Conservation (phyloP, 176 grass and related monocot genomes). For the Ensete glaucum region DNA sequence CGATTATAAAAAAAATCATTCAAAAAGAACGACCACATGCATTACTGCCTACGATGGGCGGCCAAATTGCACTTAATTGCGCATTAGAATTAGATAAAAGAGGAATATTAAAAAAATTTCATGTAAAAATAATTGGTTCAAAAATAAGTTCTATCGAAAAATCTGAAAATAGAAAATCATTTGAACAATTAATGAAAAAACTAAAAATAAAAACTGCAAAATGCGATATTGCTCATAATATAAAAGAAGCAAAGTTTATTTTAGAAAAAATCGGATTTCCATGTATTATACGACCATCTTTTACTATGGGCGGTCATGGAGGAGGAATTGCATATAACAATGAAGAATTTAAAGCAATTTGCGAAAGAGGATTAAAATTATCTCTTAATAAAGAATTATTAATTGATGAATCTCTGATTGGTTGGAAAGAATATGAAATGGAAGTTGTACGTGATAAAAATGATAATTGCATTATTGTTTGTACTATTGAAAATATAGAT, state of each 20-base stretch:
- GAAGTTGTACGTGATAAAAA: slow-evolving; percentile 87
- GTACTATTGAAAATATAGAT: slow-evolving; percentile 89
- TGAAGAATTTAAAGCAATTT: slow-evolving; percentile 79
- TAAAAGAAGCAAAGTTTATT: slow-evolving; percentile 62
- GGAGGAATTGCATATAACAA: slow-evolving; percentile 82
- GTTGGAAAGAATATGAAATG: slow-evolving; percentile 94
- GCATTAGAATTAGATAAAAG: slow-evolving; percentile 61
- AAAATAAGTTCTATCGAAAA: slow-evolving; percentile 73
- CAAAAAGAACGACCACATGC: slow-evolving; percentile 60
- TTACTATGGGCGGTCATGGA: slow-evolving; percentile 72
- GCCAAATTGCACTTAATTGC: slow-evolving; percentile 86
- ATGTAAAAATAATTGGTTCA: no score
- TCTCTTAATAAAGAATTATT: slow-evolving; percentile 61
- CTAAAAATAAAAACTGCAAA: slow-evolving; percentile 78
- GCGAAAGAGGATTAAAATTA: slow-evolving; percentile 45
- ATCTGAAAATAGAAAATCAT: slow-evolving; percentile 69
- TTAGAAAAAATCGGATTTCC: slow-evolving; percentile 65
- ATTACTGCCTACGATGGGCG: slow-evolving; percentile 84
- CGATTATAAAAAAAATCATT: slow-evolving; percentile 61
- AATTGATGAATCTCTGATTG: slow-evolving; percentile 77
- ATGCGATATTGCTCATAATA: slow-evolving; percentile 63
- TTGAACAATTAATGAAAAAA: slow-evolving; percentile 73
- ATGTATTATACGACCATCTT: slow-evolving; percentile 68
- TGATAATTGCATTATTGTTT: slow-evolving; percentile 86
- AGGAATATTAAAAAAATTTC: no score